Evolutionary conservation across 495 filamentous ascomycete genomes (phyloP).

Genomic region (Mycothermus thermophilus): DNA sequence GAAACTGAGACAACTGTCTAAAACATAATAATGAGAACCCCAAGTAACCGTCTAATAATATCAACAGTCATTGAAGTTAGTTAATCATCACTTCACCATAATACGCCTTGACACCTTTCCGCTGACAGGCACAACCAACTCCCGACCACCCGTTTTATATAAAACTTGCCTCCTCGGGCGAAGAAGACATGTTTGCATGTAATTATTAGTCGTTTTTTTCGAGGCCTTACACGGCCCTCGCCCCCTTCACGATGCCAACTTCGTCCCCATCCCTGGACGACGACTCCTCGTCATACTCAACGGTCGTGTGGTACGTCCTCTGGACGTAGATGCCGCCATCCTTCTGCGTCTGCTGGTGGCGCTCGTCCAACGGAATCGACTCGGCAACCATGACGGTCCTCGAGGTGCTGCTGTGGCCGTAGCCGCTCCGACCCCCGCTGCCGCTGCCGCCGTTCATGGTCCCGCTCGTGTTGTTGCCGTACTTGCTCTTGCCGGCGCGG

Average conservation of each 20-base stretch:
- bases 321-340: slow-evolving; percentile 3
- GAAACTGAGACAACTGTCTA: too few species aligned
- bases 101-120: too few species aligned
- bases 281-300: slow-evolving; percentile 1
- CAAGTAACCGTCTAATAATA: too few species aligned
- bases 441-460: not conserved
- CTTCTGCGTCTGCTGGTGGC: not conserved
- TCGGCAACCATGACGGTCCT: slow-evolving; percentile 1
- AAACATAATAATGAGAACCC: too few species aligned
- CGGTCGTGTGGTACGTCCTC: slow-evolving; percentile 1
- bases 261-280: not conserved
- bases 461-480: not conserved
- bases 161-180: too few species aligned
- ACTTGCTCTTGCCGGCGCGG: not conserved
- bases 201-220: too few species aligned
- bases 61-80: too few species aligned
- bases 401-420: not conserved
- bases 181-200: too few species aligned
- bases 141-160: too few species aligned
- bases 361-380: slow-evolving; percentile 1
- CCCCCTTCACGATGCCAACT: not conserved
- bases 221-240: too few species aligned
- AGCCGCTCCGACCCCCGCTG: not conserved
- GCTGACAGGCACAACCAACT: too few species aligned
- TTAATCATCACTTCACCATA: too few species aligned